These are phyloP conservation scores for Colletotrichum aenigma DNA, from an alignment of 2,329 filamentous ascomycete species.

Conservation along the genomic window DNA sequence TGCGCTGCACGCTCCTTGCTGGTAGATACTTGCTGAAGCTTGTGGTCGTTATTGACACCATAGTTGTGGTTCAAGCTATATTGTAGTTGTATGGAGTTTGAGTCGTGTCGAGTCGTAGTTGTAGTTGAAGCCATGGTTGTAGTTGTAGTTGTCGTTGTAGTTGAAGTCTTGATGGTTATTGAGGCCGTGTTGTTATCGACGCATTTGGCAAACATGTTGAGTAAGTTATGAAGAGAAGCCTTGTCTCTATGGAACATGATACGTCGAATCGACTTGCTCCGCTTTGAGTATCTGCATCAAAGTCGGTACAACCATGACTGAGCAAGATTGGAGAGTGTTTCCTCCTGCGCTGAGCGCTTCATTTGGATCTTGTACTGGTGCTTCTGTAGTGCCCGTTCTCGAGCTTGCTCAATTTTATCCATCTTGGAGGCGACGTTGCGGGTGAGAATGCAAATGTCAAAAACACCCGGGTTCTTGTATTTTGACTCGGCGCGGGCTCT, in stretches of 20 bases:
- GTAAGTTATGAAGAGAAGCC: background rate
- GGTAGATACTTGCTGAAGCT: background rate
- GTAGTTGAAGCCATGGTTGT: background rate
- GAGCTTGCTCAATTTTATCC: background rate
- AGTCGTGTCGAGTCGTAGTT: no score
- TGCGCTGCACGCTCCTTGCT: background rate
- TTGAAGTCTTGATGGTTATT: no score
- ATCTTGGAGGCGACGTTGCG: background rate
- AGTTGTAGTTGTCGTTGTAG: background rate
- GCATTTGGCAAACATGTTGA: background rate
- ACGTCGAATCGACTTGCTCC: background rate
- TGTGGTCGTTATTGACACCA: background rate
- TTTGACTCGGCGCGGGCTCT: background rate
- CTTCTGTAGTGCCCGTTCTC: background rate
- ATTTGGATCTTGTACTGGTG: background rate
- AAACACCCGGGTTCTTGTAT: background rate
- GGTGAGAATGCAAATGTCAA: background rate
- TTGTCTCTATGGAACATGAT: accelerated
- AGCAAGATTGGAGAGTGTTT: background rate
- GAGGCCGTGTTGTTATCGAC: background rate
- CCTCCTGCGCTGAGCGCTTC: background rate
- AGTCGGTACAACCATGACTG: background rate
- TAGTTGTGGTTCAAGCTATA: accelerated
- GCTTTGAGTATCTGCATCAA: accelerated
- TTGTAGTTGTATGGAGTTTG: background rate